These are phyloP conservation scores for Triticum aestivum DNA, from an alignment of 176 grass and related monocot species.

Conservation along the genomic window DNA sequence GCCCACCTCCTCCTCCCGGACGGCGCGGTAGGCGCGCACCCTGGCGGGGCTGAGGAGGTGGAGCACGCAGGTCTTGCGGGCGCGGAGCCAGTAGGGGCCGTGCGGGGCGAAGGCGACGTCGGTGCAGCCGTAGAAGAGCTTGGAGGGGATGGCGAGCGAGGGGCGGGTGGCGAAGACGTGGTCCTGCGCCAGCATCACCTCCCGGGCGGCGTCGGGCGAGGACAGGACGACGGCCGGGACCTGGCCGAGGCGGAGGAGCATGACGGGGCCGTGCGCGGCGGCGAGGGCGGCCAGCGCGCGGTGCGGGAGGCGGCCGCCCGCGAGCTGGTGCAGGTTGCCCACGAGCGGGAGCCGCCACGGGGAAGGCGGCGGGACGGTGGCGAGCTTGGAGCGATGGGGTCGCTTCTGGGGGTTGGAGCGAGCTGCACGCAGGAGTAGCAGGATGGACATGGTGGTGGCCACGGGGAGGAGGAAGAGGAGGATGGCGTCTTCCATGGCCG, in stretches of 20 bases:
- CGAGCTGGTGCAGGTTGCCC: conserved; percentile 2
- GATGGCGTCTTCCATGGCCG: no score
- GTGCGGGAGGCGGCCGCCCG: neutral
- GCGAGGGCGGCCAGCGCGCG: neutral
- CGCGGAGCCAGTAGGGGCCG: neutral
- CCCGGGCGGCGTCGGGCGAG: neutral
- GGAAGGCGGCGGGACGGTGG: neutral
- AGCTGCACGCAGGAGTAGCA: neutral
- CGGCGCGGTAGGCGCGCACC: neutral
- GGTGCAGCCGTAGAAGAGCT: conserved; percentile 15
- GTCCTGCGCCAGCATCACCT: neutral
- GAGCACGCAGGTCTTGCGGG: neutral
- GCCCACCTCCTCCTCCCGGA: neutral
- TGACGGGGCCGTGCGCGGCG: neutral
- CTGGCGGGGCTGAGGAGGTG: neutral
- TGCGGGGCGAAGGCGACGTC: neutral
- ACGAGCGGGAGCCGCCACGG: neutral
- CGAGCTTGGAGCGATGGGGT: neutral
- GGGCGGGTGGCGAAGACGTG: neutral
- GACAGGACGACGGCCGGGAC: neutral
- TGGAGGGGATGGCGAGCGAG: neutral
- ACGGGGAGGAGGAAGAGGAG: no score
- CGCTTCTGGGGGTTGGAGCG: no score
- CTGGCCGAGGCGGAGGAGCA: neutral
- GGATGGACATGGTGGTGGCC: no score